These are phyloP conservation scores for Colletotrichum paranaense DNA, from an alignment of 2,329 filamentous ascomycete species.

Conservation along the genomic window DNA sequence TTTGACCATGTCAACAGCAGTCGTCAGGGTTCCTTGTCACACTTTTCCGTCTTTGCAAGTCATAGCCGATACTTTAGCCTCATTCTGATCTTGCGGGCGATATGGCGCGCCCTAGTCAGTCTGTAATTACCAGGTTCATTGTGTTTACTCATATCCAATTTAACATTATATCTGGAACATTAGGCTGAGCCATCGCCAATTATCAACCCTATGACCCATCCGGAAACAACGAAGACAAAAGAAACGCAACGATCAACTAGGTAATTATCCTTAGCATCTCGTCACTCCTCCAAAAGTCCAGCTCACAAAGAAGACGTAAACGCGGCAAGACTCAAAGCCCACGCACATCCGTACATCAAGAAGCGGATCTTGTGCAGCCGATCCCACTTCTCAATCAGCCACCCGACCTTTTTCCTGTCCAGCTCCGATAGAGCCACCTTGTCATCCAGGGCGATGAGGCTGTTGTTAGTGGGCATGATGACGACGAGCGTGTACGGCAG, in stretches of 20 bases:
- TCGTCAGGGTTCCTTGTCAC: neutral
- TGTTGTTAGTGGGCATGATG: conserved; percentile 7
- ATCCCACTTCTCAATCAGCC: conserved; percentile 10
- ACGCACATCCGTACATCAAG: neutral
- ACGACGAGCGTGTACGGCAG: neutral
- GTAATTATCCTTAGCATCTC: neutral
- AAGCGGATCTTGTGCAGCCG: conserved; percentile 4
- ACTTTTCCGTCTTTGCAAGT: neutral
- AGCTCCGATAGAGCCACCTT: conserved; percentile 10
- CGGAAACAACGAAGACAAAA: neutral
- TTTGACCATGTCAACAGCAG: neutral
- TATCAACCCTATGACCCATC: neutral
- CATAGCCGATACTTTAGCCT: neutral
- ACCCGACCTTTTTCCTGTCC: conserved; percentile 2
- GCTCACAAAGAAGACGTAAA: neutral
- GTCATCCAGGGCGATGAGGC: conserved; percentile 1
- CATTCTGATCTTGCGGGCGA: neutral
- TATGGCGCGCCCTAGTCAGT: neutral
- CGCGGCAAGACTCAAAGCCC: neutral
- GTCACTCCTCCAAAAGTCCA: too few species aligned
- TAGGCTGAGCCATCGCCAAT: neutral
- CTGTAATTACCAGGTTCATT: neutral
- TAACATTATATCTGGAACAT: neutral
- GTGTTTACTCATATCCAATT: neutral
- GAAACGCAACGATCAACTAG: too few species aligned